Evolutionary conservation across 2,329 filamentous ascomycete species (phyloP).

Genomic region (Remersonia thermophila): DNA sequence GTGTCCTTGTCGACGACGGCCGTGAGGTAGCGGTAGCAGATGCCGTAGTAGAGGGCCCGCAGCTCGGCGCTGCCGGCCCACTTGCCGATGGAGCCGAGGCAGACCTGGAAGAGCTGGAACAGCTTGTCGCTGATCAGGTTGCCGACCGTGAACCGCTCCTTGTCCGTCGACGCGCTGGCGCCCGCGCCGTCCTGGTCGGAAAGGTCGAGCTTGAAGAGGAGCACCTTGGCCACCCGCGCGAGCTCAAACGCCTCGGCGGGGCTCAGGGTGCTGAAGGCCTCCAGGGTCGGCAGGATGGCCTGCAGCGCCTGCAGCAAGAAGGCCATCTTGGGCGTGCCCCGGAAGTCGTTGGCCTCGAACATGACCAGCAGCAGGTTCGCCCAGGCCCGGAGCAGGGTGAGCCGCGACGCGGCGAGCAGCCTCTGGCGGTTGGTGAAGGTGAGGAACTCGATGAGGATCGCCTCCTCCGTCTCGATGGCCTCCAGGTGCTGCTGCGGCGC

Average conservation of each 20-base stretch:
- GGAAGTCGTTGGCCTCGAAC: conserved; percentile 70
- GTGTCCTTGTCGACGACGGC: conserved; percentile 44
- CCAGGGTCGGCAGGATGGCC: conserved; percentile 76
- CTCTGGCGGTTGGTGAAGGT: conserved; percentile 50
- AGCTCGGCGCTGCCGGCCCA: conserved; percentile 59
- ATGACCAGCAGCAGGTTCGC: conserved; percentile 73
- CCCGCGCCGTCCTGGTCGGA: conserved; percentile 21
- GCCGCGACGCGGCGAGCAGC: conserved; percentile 43
- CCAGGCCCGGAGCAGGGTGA: conserved; percentile 70
- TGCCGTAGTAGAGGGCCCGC: conserved; percentile 79
- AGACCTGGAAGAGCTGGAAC: conserved; percentile 82
- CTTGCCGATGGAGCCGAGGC: conserved; percentile 65
- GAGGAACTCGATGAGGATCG: conserved; percentile 47
- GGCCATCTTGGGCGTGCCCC: conserved; percentile 55
- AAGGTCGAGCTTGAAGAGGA: conserved; percentile 61
- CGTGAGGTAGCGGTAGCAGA: conserved; percentile 74
- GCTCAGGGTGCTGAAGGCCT: conserved; percentile 59
- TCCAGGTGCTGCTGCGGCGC: conserved; percentile 36
- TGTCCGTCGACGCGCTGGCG: conserved; percentile 22
- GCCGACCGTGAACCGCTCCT: conserved; percentile 22
- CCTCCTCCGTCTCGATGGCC: conserved; percentile 45
- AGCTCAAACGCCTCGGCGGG: conserved; percentile 61
- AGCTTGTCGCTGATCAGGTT: conserved; percentile 71
- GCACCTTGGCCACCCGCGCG: conserved; percentile 59
- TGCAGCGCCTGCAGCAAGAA: conserved; percentile 82